Base-by-base conservation (phyloP, 2,329 filamentous ascomycete species). In the Capronia coronata region DNA sequence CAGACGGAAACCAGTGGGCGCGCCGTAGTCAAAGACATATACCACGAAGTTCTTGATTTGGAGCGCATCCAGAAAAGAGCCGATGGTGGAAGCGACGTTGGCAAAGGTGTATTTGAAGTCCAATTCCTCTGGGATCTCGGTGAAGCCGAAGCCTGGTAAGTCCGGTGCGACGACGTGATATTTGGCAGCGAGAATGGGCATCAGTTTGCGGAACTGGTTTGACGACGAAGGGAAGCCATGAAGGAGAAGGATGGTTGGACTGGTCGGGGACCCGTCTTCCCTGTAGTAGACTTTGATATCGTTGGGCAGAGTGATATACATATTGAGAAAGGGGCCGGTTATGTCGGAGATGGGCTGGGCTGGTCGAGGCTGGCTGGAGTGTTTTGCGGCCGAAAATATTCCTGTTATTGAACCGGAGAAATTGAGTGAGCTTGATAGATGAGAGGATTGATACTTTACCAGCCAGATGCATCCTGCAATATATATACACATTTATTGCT, bases 11-110 rank as follows among this genome's bases (percentile, higher is more conserved):
- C 72, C 78, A 0, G 71, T 69, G 0, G 80, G 78, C 0, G 78
- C 76, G 43, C 79, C 79, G 61, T 82, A 82, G 67, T 83, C 79
- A 61, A 83, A 82, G 54, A 82, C 72, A 62, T 81, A 83, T 22
- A 79, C 63, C 11, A 74, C 71, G 63, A 75, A 80, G 25, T 68
- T 70, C 14, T 48, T 30, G 29, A 81, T 66, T 2, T 64, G 51
- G 7, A 82, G 64, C 1, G 67, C 65, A 29, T 72, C 67, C 10
- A 79, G 62, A 58, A 80, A 80, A 5, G 68, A 68, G 8, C 65
- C 66, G 29, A 78, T 66, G 1, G 73, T 75, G 4, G 48, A 61
- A 27, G 77, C 65, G 4, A 82, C 62, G 60, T 68, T 72, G 40
- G 69, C 73, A 56, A 83, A 82, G 11, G 71, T 78, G 67, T 80